Conservation (phyloP, 164 flowering plant genomes). For the Macadamia tetraphylla region DNA sequence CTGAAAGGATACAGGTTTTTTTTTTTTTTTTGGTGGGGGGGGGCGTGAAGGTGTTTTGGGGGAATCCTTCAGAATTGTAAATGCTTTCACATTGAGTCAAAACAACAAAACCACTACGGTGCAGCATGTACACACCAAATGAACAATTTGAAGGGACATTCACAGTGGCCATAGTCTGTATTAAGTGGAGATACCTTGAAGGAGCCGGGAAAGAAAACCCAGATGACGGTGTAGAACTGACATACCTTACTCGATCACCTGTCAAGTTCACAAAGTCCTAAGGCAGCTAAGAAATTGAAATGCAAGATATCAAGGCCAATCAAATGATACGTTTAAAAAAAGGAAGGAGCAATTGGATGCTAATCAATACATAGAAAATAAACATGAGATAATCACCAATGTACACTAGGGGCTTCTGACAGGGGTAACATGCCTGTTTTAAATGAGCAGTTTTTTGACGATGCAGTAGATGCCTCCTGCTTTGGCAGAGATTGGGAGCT, state of each 20-base stretch:
- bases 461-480: constrained; percentile 74
- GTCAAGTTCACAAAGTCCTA: constrained; percentile 4
- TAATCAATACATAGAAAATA: too few species aligned
- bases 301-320: neutral
- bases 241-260: constrained; percentile 88
- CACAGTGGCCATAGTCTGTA: neutral
- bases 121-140: neutral
- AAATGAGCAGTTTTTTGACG: constrained; percentile 54
- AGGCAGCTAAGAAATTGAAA: constrained; percentile 1
- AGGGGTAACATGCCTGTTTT: constrained; percentile 42
- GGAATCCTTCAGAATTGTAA: too few species aligned
- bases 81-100: neutral
- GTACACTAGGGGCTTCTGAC: too few species aligned
- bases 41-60: too few species aligned
- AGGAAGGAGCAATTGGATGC: neutral
- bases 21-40: too few species aligned
- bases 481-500: constrained; percentile 58
- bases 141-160: neutral
- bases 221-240: constrained; percentile 40
- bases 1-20: too few species aligned
- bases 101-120: neutral
- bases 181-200: constrained; percentile 35
- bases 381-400: too few species aligned
- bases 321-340: neutral
- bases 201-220: constrained; percentile 33